Conservation (phyloP, 148 eudicot species). For the Vaccinium darrowii region DNA sequence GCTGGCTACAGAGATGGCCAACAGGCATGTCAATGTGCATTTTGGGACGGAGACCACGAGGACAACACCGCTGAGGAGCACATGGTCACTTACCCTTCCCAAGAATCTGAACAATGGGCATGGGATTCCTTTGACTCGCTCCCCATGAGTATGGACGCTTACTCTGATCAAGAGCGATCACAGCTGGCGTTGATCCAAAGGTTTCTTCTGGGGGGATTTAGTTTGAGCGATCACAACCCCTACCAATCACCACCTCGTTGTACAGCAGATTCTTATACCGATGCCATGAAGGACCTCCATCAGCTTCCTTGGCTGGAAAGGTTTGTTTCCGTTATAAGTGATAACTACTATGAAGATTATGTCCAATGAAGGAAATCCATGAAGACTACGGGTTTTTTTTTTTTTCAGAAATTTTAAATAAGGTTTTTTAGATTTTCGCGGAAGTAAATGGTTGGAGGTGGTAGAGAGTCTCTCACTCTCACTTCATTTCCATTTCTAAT, state of each 20-base stretch:
- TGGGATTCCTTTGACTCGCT: constrained; percentile 67
- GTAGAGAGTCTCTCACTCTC: constrained; percentile 22
- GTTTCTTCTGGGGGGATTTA: constrained; percentile 78
- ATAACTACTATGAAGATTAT: constrained; percentile 71
- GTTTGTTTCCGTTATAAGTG: constrained; percentile 82
- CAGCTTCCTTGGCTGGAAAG: constrained; percentile 97
- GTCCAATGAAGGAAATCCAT: constrained; percentile 34
- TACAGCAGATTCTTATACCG: constrained; percentile 70
- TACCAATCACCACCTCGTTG: constrained; percentile 62
- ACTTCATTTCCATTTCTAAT: constrained; percentile 13
- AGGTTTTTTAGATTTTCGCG: background rate
- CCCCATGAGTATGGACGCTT: constrained; percentile 68
- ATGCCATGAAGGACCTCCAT: constrained; percentile 84
- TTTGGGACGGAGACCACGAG: constrained; percentile 45
- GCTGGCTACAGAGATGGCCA: constrained; percentile 48
- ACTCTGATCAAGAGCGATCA: constrained; percentile 84
- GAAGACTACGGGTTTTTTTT: background rate
- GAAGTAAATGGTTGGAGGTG: constrained; percentile 12
- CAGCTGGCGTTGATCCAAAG: constrained; percentile 86
- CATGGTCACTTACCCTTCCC: constrained; percentile 30
- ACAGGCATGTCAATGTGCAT: constrained; percentile 64
- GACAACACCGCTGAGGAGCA: constrained; percentile 27
- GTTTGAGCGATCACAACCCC: constrained; percentile 60
- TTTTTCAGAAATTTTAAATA: background rate
- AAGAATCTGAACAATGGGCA: constrained; percentile 64